phyloP scores from a whole-genome alignment of 139 green algal genomes.

The Volvox reticuliferus region DNA sequence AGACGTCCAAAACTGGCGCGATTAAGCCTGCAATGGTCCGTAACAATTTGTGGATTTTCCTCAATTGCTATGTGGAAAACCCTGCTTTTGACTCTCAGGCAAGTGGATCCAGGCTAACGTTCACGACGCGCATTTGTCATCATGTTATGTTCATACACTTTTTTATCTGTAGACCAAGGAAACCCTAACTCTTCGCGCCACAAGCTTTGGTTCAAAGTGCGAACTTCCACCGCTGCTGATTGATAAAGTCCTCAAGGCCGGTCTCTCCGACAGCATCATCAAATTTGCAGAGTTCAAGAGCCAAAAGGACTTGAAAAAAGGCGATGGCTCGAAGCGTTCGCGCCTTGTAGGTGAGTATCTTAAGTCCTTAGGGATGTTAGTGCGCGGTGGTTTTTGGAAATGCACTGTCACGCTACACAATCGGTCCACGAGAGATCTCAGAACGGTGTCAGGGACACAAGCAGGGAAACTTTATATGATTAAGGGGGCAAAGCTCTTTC shows the following conservation, averaged over 20 bases:
- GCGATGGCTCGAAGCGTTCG: slow-evolving; percentile 92
- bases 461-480: no score
- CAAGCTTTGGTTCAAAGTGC: slow-evolving; percentile 96
- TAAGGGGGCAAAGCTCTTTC: no score
- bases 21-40: slow-evolving; percentile 97
- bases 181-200: slow-evolving; percentile 90
- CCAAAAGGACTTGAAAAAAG: slow-evolving; percentile 97
- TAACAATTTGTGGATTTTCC: slow-evolving; percentile 98
- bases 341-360: slow-evolving; percentile 41
- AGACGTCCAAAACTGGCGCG: slow-evolving; percentile 92
- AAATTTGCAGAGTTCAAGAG: slow-evolving; percentile 94
- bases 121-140: no score
- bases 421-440: no score
- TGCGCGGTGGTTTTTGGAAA: no score
- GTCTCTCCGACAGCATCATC: slow-evolving; percentile 92
- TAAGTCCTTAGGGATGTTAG: no score
- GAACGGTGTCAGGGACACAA: no score
- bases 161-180: slow-evolving; percentile 92
- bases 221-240: slow-evolving; percentile 88
- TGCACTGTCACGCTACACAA: no score
- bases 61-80: slow-evolving; percentile 98
- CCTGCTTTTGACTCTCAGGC: slow-evolving; percentile 98
- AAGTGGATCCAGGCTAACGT: not conserved
- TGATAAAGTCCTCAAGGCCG: slow-evolving; percentile 91
- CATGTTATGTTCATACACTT: not conserved